phyloP scores from a whole-genome alignment of 192 early-diverging fungal genomes.

The Allomyces macrogynus region DNA sequence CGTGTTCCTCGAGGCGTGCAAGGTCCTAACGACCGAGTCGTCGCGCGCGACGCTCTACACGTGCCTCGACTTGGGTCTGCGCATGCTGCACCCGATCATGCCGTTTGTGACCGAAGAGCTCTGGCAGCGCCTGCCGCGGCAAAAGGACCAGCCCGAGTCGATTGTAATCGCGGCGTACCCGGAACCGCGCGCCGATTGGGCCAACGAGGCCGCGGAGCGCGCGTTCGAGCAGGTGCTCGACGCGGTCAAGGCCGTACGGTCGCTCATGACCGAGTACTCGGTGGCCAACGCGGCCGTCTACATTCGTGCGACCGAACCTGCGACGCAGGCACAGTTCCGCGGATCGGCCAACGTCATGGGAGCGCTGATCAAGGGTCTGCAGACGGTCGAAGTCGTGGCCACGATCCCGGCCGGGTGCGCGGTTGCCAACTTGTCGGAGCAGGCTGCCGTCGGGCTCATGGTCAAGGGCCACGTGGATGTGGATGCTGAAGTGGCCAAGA shows the following conservation, averaged over 20 bases:
- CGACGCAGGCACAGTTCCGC: constrained; percentile 22
- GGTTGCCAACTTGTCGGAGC: constrained; percentile 42
- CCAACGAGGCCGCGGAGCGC: constrained; percentile 32
- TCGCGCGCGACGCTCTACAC: constrained; percentile 83
- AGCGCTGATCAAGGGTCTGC: constrained; percentile 53
- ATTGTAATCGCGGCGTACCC: constrained; percentile 59
- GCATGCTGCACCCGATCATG: constrained; percentile 93
- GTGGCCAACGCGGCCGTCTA: constrained; percentile 25
- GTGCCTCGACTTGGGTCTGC: constrained; percentile 76
- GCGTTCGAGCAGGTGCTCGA: constrained; percentile 63
- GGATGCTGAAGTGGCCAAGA: constrained; percentile 59
- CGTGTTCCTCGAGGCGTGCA: constrained; percentile 84
- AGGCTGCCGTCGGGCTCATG: constrained; percentile 50
- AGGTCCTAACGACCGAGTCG: constrained; percentile 30
- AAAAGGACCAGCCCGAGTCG: constrained; percentile 29
- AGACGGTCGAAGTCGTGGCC: constrained; percentile 38
- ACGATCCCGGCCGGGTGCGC: constrained; percentile 61
- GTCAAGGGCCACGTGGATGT: constrained; percentile 64
- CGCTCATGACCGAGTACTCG: constrained; percentile 55
- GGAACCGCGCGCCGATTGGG: constrained; percentile 11
- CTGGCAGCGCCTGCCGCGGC: constrained; percentile 80
- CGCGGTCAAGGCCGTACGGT: constrained; percentile 54
- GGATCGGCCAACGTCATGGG: constrained; percentile 40
- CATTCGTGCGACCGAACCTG: constrained; percentile 26
- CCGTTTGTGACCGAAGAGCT: constrained; percentile 98